Conservation (phyloP, 2,329 filamentous ascomycete species). For the Botryotinia convoluta region DNA sequence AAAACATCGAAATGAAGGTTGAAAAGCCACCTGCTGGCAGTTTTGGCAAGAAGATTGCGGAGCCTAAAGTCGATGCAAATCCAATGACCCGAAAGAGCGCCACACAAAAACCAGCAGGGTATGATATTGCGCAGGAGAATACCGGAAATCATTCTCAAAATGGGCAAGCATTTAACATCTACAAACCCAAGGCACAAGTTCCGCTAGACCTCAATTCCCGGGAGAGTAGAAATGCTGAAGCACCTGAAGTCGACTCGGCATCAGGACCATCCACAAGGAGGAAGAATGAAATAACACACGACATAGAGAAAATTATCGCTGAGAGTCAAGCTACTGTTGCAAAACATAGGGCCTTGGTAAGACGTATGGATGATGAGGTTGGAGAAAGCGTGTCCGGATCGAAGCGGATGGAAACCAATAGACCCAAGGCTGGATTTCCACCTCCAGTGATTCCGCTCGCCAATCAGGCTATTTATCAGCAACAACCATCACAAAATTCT, state of each 20-base stretch:
- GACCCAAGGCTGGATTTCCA: neutral
- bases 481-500: neutral
- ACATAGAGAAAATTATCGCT: slow-evolving; percentile 1
- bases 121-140: neutral
- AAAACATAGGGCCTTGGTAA: neutral
- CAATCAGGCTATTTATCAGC: neutral
- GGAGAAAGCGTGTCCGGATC: neutral
- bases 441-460: neutral
- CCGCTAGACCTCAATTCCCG: neutral
- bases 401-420: neutral
- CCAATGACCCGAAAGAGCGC: neutral
- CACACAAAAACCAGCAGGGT: neutral
- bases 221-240: neutral
- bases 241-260: neutral
- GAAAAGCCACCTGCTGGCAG: neutral
- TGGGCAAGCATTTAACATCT: neutral
- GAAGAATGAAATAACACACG: neutral
- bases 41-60: neutral
- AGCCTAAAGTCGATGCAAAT: neutral
- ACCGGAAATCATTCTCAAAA: neutral
- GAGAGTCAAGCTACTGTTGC: slow-evolving; percentile 8
- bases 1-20: neutral
- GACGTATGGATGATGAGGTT: neutral
- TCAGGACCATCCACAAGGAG: neutral
- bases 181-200: neutral